A percentile compares a stretch with the other conserved stretches of the same genome.
phyloP scores from a whole-genome alignment of 1,139 yeast genomes.

The Candida sp. region DNA sequence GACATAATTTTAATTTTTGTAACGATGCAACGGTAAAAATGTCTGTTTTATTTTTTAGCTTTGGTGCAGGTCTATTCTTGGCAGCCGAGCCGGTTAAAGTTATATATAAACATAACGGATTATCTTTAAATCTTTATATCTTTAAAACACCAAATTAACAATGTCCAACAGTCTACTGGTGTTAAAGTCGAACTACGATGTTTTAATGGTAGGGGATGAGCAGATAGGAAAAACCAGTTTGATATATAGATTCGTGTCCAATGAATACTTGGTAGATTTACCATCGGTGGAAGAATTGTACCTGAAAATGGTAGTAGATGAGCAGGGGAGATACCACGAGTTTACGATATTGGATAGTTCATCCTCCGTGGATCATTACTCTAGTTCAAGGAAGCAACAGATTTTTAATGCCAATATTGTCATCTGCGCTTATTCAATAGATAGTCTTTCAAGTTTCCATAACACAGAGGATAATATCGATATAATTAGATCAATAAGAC shows the following conservation, averaged over 20 bases:
- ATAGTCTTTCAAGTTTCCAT: constrained; percentile 22
- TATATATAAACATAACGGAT: neutral
- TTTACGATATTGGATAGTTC: constrained; percentile 26
- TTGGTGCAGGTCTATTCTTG: neutral
- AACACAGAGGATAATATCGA: constrained; percentile 25
- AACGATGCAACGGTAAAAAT: neutral
- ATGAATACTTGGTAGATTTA: constrained; percentile 14
- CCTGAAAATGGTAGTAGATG: constrained; percentile 19
- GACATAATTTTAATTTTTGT: neutral
- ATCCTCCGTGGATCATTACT: constrained; percentile 22
- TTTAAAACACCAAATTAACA: neutral
- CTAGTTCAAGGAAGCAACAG: constrained; percentile 23
- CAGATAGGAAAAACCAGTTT: constrained; percentile 29
- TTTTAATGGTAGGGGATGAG: constrained; percentile 30
- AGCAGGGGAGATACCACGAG: constrained; percentile 16
- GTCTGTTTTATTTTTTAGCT: neutral
- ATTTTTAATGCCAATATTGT: constrained; percentile 27
- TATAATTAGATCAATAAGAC: constrained; percentile 15
- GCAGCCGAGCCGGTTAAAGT: neutral
- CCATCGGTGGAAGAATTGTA: constrained; percentile 30
- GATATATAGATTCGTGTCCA: constrained; percentile 21
- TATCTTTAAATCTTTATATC: too few relatives aligned
- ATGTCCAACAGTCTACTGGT: constrained; percentile 16
- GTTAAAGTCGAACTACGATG: constrained; percentile 24
- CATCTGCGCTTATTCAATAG: constrained; percentile 30